These are phyloP conservation scores for Mucor sp. DNA, from an alignment of 371 early-diverging fungal species.

Conservation along the genomic window DNA sequence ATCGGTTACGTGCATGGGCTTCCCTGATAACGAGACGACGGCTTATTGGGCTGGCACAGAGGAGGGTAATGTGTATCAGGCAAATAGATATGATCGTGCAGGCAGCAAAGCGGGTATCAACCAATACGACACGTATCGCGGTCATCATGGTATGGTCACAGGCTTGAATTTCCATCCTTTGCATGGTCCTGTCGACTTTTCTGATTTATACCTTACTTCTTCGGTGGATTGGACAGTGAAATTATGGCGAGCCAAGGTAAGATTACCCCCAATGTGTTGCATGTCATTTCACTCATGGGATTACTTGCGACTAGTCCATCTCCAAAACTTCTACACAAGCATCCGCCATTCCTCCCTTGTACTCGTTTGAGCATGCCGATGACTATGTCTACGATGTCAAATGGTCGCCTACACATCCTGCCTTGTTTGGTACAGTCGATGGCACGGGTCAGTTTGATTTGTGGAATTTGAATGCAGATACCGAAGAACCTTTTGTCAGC, in stretches of 20 bases:
- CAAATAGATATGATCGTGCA: slow-evolving; percentile 91
- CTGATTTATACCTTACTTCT: slow-evolving; percentile 88
- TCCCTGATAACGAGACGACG: slow-evolving; percentile 90
- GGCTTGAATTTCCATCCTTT: slow-evolving; percentile 92
- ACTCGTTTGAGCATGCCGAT: slow-evolving; percentile 89
- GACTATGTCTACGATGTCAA: slow-evolving; percentile 96
- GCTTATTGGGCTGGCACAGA: slow-evolving; percentile 97
- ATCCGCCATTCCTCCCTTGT: slow-evolving; percentile 68
- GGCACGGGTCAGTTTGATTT: slow-evolving; percentile 88
- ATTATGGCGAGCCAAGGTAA: slow-evolving; percentile 88
- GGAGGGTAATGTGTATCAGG: slow-evolving; percentile 91
- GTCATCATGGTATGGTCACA: slow-evolving; percentile 89
- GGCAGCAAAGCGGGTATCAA: slow-evolving; percentile 96
- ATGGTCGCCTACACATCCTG: slow-evolving; percentile 96
- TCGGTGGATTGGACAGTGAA: slow-evolving; percentile 97
- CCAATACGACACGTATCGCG: slow-evolving; percentile 78
- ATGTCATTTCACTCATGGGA: no score
- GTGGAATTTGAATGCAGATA: slow-evolving; percentile 90
- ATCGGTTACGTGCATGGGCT: slow-evolving; percentile 85
- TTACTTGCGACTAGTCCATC: slow-evolving; percentile 60
- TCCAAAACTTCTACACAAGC: slow-evolving; percentile 65
- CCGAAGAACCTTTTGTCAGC: slow-evolving; percentile 78
- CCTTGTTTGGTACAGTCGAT: slow-evolving; percentile 91
- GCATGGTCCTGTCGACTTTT: slow-evolving; percentile 79
- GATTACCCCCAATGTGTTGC: no score